These are phyloP conservation scores for Flaveria bidentis DNA, from an alignment of 129 eudicot genomes.

Conservation along the genomic window DNA sequence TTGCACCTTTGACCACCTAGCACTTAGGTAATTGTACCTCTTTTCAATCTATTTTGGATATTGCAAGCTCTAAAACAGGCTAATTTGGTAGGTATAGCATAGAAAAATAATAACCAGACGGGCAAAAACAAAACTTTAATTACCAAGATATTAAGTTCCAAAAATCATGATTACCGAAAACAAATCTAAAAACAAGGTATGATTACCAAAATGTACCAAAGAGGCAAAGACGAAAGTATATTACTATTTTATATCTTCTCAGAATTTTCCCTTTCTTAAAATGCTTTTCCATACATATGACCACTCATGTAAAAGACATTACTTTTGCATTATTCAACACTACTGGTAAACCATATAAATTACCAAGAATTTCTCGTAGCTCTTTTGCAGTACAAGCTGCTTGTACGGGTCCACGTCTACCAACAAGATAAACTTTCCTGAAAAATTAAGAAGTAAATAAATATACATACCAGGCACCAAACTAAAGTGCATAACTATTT, in stretches of 20 bases:
- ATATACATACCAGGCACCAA: slow-evolving; percentile 23
- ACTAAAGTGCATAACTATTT: not conserved
- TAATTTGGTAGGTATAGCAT: not conserved
- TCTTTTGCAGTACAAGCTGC: slow-evolving; percentile 99
- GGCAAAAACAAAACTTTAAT: not conserved
- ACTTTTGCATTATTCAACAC: not conserved
- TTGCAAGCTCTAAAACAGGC: not conserved
- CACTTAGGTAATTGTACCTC: not conserved
- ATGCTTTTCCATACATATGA: not conserved
- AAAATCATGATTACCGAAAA: not conserved
- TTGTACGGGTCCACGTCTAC: slow-evolving; percentile 96
- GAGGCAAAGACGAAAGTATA: not conserved
- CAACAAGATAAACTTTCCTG: slow-evolving; percentile 92
- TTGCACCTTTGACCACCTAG: not conserved
- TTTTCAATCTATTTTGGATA: not conserved
- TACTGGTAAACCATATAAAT: not conserved
- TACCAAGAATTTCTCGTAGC: slow-evolving; percentile 85
- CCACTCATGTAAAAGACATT: not conserved
- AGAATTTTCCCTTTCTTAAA: not conserved
- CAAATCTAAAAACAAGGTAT: not conserved
- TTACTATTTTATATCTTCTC: not conserved
- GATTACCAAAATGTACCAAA: not conserved
- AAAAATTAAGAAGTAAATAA: slow-evolving; percentile 3
- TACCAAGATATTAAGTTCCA: not conserved
- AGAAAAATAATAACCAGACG: not conserved